Base-by-base conservation (phyloP, 2,329 filamentous ascomycete species). In the Aspergillus vadensis region DNA sequence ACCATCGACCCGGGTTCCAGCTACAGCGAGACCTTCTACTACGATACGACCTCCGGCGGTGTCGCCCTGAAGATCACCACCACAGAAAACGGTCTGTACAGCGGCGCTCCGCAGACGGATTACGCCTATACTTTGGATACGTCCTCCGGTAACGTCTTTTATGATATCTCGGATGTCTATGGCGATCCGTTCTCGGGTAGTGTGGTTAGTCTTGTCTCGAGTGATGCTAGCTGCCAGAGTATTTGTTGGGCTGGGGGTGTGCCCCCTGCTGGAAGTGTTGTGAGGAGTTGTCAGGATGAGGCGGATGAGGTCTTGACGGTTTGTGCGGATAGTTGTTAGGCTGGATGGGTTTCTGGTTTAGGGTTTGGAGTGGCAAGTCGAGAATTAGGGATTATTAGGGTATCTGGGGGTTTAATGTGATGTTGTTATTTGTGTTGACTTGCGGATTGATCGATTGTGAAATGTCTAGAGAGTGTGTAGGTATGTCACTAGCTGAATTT, bases 91-190 rank as follows among this genome's bases (percentile, higher is more conserved):
- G 77, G 77, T 5, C 62, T 79, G 48, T 76, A 70, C 61, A 69
- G 75, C 27, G 71, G 70, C 30, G 74, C 70, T 43, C 65, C 76
- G 4, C 74, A 80, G 65, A 74, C 76, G 44, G 75, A 73, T 63
- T 79, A 74, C 63, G 76, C 78, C 41, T 80, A 80, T 66, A 76
- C 73, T 32, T 69, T 79, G 54, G 71, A 75, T 55, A 27, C 15
- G 0, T 69, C 71, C 43, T 68, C 65, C 50, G 66, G 70, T 44
- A 67, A 78, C 59, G 44, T 49, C 14, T 78, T 74, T 66, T 81
- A 80, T 58, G 78, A 80, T 55, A 66, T 81, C 58, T 76, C 73
- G 5, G 74, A 77, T 67, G 77, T 80, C 57, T 77, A 77, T 52
- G 78, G 78, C 3, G 74, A 78, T 58, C 70, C 78, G 9, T 80